A percentile compares a stretch with the other conserved stretches of the same genome.
These are phyloP conservation scores for Lenwebbia sp. DNA, from an alignment of 345 rosid species.

Conservation along the genomic window DNA sequence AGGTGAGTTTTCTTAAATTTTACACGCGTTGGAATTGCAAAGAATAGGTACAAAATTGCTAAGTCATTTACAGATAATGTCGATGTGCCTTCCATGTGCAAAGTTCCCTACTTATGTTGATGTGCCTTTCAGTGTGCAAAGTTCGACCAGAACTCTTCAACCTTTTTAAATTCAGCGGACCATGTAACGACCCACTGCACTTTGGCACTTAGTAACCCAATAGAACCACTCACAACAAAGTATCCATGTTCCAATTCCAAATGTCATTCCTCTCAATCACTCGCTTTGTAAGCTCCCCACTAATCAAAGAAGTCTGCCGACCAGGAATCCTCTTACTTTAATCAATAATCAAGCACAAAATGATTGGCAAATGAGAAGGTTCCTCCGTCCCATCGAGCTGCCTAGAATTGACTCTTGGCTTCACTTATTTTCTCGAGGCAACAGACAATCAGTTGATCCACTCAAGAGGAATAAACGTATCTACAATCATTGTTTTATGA, in stretches of 20 bases:
- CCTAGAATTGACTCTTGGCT: not conserved
- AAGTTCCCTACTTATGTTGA: not conserved
- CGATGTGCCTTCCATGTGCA: not conserved
- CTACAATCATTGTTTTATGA: not conserved
- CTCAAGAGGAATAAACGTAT: not conserved
- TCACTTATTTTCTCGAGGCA: not conserved
- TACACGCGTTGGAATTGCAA: not conserved
- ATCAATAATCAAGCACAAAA: not conserved
- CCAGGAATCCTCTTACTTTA: not conserved
- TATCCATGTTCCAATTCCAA: not conserved
- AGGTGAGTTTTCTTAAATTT: not conserved
- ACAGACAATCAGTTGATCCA: not conserved
- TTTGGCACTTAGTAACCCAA: not conserved
- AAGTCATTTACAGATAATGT: not conserved
- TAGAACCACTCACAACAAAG: not conserved
- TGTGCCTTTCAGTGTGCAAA: not conserved
- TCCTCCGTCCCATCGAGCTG: not conserved
- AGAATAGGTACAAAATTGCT: not conserved
- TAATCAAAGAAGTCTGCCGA: not conserved
- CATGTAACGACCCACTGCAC: not conserved
- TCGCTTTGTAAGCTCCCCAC: not conserved
- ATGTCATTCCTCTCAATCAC: not conserved
- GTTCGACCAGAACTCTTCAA: not conserved
- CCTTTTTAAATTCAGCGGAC: not conserved
- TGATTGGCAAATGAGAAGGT: not conserved